Evolutionary conservation across 306 rosid genomes (phyloP), one percentile per base, ranked within the genome.

Genomic region (Rosa rugosa): DNA sequence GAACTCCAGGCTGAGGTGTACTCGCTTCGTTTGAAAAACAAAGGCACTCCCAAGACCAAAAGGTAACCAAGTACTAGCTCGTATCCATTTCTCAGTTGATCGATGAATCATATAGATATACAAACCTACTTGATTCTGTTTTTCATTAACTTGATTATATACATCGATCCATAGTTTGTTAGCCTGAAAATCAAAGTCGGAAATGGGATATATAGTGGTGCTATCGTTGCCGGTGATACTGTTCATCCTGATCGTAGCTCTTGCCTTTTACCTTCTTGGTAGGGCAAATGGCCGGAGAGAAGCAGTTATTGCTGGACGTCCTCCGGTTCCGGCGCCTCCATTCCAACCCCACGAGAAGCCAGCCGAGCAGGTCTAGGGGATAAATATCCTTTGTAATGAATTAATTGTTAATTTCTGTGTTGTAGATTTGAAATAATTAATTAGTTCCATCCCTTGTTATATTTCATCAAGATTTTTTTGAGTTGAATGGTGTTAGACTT

Each of bases 211-310:
- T 22, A 50, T 82, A 8, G 1, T 87, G 74, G 88, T 87, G 80
- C 45, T 89, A 25, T 85, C 91, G 7, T 45, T 87, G 86, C 93
- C 93, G 5, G 57, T 84, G 71, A 80, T 87, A 50, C 54, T 89
- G 75, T 66, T 87, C 69, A 84, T 89, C 36, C 59, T 87, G 84
- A 80, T 87, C 71, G n/a, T 89, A 56, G 90, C 86, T 20, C 36
- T 87, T 60, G 89, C 73, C 17, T 89, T 85, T 73, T 91, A 87
- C 85, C 85, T 89, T 3, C 76, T 87, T 1, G 90, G 93, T 17
- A 84, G 88, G 79, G 23, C 83, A 81, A 47, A 41, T 10, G 85
- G 81, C 22, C 84, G 88, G 22, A 72, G 66, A 23, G 80, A 87
- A 77, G 73, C 88, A 0, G 6, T 16, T 27, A 22, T 68, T 9